phyloP scores from a whole-genome alignment of 257 asterid species.

The Cinchona pubescens region DNA sequence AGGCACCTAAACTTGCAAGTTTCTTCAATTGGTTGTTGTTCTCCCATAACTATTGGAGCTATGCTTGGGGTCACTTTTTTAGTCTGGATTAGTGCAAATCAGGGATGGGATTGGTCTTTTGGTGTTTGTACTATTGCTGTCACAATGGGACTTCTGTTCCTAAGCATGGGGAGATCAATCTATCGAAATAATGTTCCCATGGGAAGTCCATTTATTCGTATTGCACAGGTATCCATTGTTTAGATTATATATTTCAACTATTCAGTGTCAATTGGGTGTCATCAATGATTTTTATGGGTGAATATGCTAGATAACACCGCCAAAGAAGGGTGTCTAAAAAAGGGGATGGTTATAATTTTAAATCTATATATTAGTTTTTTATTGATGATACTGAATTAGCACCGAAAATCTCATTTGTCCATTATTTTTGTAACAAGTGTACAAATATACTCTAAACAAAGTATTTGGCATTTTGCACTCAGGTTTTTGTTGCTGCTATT shows the following conservation, averaged over 20 bases:
- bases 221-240: conserved; percentile 40
- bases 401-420: too few relatives aligned
- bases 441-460: too few relatives aligned
- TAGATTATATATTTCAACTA: too few relatives aligned
- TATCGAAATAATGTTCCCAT: conserved; percentile 49
- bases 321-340: too few relatives aligned
- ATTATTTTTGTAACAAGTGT: too few relatives aligned
- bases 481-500: conserved; percentile 65
- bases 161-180: conserved; percentile 47
- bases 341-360: too few relatives aligned
- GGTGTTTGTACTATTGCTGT: conserved; percentile 54
- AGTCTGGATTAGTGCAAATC: conserved; percentile 65
- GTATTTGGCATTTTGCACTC: neutral
- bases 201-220: conserved; percentile 59
- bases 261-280: too few relatives aligned
- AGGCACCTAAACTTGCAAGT: conserved; percentile 57
- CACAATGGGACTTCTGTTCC: conserved; percentile 36
- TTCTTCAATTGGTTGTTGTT: conserved; percentile 70
- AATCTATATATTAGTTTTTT: too few relatives aligned
- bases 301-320: too few relatives aligned
- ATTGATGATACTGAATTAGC: too few relatives aligned
- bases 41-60: conserved; percentile 49
- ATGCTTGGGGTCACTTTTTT: conserved; percentile 61
- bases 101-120: conserved; percentile 81
- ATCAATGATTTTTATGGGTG: too few relatives aligned